These are phyloP conservation scores for Monilinia fructigena DNA, from an alignment of 2,329 filamentous ascomycete genomes.

Conservation along the genomic window DNA sequence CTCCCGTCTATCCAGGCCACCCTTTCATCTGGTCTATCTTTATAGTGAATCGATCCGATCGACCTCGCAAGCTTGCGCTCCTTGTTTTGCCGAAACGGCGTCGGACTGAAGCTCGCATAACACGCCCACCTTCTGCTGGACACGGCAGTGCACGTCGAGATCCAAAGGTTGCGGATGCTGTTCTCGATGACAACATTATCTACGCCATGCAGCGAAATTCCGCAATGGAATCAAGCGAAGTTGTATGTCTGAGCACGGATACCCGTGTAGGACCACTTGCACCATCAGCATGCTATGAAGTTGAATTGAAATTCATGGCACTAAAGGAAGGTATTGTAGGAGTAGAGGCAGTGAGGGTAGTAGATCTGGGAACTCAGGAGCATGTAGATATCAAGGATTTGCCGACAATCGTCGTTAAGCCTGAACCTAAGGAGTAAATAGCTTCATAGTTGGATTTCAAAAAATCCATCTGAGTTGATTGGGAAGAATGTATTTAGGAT, in stretches of 20 bases:
- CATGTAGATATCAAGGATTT: conserved; percentile 75
- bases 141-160: conserved; percentile 39
- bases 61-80: conserved; percentile 67
- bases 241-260: conserved; percentile 75
- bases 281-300: conserved; percentile 70
- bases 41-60: conserved; percentile 68
- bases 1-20: conserved; percentile 61
- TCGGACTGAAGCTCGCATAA: conserved; percentile 51
- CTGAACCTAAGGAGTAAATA: conserved; percentile 15
- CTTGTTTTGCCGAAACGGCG: conserved; percentile 65
- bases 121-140: conserved; percentile 50
- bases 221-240: conserved; percentile 60
- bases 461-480: neutral
- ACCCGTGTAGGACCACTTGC: conserved; percentile 70
- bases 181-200: conserved; percentile 69
- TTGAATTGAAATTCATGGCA: conserved; percentile 70
- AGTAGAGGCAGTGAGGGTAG: conserved; percentile 70
- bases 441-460: neutral
- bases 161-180: conserved; percentile 57
- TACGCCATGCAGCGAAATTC: conserved; percentile 69
- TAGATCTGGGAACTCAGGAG: conserved; percentile 72
- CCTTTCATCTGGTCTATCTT: conserved; percentile 72
- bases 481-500: neutral
- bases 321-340: conserved; percentile 63
- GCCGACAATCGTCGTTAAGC: conserved; percentile 61